Base-by-base conservation (phyloP, 768 basidiomycete genomes). In the Serendipita sp. region DNA sequence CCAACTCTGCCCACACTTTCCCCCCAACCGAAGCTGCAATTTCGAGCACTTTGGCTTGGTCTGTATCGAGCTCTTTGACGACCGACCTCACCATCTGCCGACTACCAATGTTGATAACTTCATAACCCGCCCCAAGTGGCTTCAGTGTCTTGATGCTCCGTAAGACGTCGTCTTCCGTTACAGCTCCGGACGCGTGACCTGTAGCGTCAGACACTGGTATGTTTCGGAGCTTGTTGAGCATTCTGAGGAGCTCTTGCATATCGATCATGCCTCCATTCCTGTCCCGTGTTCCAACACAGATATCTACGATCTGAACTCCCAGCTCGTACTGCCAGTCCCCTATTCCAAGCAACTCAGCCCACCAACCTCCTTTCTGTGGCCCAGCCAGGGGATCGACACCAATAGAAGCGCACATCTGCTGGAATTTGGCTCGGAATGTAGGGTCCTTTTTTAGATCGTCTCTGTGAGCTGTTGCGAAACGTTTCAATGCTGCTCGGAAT, bases 241-340 rank as follows among this genome's bases (percentile, higher is more conserved):
- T 78, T 63, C 87, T 76, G 30, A 96, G 76, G 48, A 98, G 79
- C 73, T 98, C 93, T 3, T 79, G 78, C 79, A 98, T 82, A 70
- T 89, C 88, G 56, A 99, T 91, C 63, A 99, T 75, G 0, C 96
- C 96, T 41, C 96, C 96, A 70, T 97, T 97, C 51, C 85, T 78
- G 68, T 89, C 88, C 65, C 91, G 79, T 15, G 89, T 93, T 76
- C 83, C 88, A 51, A 93, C 86, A 70, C 91, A 93, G 47, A 93
- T 81, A 72, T 92, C 91, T 62, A 96, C 91, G 67, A 95, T 88
- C 76, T 95, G 95, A 44, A 97, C 91, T 8, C 92, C 91, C 3
- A 98, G 82, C 71, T 96, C 94, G 72, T 91, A 89, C 70, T 93
- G 88, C 91, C 93, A 98, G 72, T 98, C 96, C 15, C 91, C 85